phyloP scores from a whole-genome alignment of 352 stramenopile species.

The Globisporangium abappressorium region DNA sequence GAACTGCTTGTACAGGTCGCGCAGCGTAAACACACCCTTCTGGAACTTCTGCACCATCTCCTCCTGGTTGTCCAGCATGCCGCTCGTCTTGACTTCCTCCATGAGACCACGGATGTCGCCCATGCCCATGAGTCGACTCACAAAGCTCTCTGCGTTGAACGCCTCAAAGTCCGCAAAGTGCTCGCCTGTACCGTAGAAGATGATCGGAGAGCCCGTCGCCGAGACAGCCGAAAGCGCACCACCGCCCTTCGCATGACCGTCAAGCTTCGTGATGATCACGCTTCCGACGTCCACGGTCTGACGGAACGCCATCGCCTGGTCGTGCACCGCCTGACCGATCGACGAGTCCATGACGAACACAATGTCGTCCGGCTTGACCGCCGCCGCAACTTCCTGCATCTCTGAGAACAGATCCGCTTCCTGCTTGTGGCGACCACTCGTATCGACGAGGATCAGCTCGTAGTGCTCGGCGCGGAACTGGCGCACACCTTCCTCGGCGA shows the following conservation, averaged over 20 bases:
- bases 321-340: constrained; percentile 97
- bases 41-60: constrained; percentile 96
- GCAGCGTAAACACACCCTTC: constrained; percentile 96
- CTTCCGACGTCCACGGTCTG: constrained; percentile 95
- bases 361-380: constrained; percentile 95
- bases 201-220: constrained; percentile 96
- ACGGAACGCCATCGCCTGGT: constrained; percentile 96
- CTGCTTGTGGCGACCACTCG: constrained; percentile 97
- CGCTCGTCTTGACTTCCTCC: constrained; percentile 91
- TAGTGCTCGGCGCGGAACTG: constrained; percentile 97
- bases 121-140: constrained; percentile 98
- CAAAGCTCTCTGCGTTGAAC: constrained; percentile 97
- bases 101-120: constrained; percentile 96
- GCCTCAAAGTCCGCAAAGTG: constrained; percentile 98
- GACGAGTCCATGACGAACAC: constrained; percentile 99
- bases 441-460: constrained; percentile 99
- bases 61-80: constrained; percentile 92
- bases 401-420: constrained; percentile 98
- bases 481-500: constrained; percentile 96
- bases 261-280: constrained; percentile 99
- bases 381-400: constrained; percentile 98
- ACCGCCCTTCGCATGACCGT: constrained; percentile 98
- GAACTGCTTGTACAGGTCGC: constrained; percentile 99
- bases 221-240: constrained; percentile 97
- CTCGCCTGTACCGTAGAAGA: constrained; percentile 98